A percentile compares a stretch with the other conserved stretches of the same genome.
phyloP scores from a whole-genome alignment of 371 early-diverging fungal genomes.

The Mucor indicus region DNA sequence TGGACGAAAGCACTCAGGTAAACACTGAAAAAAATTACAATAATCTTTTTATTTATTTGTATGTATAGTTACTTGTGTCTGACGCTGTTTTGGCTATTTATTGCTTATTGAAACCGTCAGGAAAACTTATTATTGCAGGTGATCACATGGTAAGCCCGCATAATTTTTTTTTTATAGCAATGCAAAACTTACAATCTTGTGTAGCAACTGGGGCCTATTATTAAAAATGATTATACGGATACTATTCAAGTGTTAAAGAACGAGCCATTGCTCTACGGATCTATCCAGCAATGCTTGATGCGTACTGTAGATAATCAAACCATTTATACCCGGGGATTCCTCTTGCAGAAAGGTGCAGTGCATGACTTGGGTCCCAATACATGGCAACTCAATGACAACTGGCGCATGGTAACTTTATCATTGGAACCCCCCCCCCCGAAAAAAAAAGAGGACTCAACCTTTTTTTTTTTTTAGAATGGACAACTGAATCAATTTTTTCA shows the following conservation, averaged over 20 bases:
- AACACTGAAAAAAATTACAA: too few species aligned
- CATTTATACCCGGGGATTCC: slow-evolving; percentile 27
- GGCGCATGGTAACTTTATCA: slow-evolving; percentile 63
- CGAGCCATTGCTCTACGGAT: slow-evolving; percentile 51
- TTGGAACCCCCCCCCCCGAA: too few species aligned
- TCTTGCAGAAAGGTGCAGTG: slow-evolving; percentile 29
- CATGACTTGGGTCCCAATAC: slow-evolving; percentile 56
- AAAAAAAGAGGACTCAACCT: too few species aligned
- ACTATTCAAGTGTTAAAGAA: slow-evolving; percentile 8
- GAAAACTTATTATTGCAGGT: slow-evolving; percentile 54
- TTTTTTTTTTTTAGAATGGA: slow-evolving; percentile 32
- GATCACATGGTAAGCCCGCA: slow-evolving; percentile 45
- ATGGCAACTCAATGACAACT: slow-evolving; percentile 57
- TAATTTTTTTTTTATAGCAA: background rate
- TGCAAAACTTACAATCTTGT: background rate
- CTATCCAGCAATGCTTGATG: slow-evolving; percentile 59
- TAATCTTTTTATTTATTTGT: too few species aligned
- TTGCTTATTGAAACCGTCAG: slow-evolving; percentile 32
- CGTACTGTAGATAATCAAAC: slow-evolving; percentile 38
- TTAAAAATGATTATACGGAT: slow-evolving; percentile 44
- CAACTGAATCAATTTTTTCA: slow-evolving; percentile 53
- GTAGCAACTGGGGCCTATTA: slow-evolving; percentile 57
- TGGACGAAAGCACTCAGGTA: slow-evolving; percentile 61
- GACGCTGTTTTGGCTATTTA: slow-evolving; percentile 51
- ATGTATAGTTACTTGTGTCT: slow-evolving; percentile 47